Percentiles rank a stretch among this genome's conserved stretches.
Conservation (phyloP, 2,329 filamentous ascomycete species). For the Xylaria digitata region DNA sequence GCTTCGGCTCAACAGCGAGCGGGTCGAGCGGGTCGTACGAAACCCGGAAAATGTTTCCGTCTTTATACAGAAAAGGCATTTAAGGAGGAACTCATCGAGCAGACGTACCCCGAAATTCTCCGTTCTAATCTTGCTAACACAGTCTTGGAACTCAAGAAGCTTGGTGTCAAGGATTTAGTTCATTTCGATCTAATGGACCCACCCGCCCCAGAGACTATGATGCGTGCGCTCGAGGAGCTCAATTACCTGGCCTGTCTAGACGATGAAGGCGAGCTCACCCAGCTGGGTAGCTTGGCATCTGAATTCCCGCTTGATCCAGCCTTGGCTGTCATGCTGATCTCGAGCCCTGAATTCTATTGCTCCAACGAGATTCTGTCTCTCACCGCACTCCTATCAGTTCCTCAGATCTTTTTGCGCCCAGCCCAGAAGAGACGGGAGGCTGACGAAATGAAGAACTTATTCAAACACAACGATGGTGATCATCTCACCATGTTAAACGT, state of each 20-base stretch:
- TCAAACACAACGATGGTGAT: conserved; percentile 92
- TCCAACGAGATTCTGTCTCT: conserved; percentile 98
- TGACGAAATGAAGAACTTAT: conserved; percentile 96
- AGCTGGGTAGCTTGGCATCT: conserved; percentile 86
- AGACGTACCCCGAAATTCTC: conserved; percentile 95
- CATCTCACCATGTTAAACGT: conserved; percentile 97
- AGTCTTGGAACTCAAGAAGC: conserved; percentile 95
- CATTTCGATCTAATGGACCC: conserved; percentile 99
- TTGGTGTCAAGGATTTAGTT: conserved; percentile 93
- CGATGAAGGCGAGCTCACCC: conserved; percentile 92
- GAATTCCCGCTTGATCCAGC: conserved; percentile 96
- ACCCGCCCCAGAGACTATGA: conserved; percentile 96
- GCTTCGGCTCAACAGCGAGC: conserved; percentile 96
- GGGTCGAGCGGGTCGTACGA: conserved; percentile 98
- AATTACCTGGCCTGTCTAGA: conserved; percentile 98
- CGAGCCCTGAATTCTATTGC: conserved; percentile 97
- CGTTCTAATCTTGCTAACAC: conserved; percentile 95
- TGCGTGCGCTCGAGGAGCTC: conserved; percentile 96
- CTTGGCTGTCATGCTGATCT: conserved; percentile 97
- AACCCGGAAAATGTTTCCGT: conserved; percentile 97
- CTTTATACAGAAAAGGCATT: conserved; percentile 95
- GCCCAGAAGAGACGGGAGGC: conserved; percentile 87
- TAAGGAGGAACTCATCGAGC: conserved; percentile 97
- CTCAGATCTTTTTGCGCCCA: conserved; percentile 91
- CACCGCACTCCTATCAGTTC: conserved; percentile 91